A percentile compares a stretch with the other conserved stretches of the same genome.
Evolutionary conservation across 345 rosid species (phyloP).

Genomic region (Gossypium stocksii): DNA sequence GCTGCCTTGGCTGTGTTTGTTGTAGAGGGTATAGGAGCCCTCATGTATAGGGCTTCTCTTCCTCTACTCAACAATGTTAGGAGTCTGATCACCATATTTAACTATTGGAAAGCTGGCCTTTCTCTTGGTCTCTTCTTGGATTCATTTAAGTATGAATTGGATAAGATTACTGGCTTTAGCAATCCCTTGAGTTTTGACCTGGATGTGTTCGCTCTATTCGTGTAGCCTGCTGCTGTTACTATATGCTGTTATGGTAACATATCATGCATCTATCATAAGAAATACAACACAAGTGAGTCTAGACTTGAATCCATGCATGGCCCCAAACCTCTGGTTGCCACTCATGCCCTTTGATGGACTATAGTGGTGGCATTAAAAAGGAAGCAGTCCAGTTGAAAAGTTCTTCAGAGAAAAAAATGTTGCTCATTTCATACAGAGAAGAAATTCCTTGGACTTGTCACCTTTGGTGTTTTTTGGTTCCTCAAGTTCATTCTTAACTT

Average conservation of each 20-base stretch:
- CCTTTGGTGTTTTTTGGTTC: neutral
- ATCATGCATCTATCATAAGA: neutral
- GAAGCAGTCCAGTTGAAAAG: neutral
- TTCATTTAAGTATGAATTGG: slow-evolving; percentile 73
- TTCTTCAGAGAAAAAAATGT: neutral
- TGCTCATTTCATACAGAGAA: neutral
- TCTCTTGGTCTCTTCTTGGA: slow-evolving; percentile 89
- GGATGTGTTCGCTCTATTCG: slow-evolving; percentile 24
- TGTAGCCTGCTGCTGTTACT: neutral
- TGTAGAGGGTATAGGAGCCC: slow-evolving; percentile 90
- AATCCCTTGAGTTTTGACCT: slow-evolving; percentile 24
- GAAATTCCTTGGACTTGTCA: neutral
- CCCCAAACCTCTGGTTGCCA: neutral
- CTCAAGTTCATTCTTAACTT: neutral
- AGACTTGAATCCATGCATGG: neutral
- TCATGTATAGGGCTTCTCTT: slow-evolving; percentile 68
- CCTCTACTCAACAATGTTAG: slow-evolving; percentile 42
- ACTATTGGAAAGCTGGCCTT: slow-evolving; percentile 90
- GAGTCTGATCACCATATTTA: slow-evolving; percentile 62
- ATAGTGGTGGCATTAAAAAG: neutral
- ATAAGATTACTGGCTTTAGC: slow-evolving; percentile 21
- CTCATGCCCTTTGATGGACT: neutral
- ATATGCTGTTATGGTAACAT: neutral
- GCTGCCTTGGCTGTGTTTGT: slow-evolving; percentile 74
- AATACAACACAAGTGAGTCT: neutral